Evolutionary conservation across 2,329 filamentous ascomycete species (phyloP).

Genomic region (Spiromastix sp.): DNA sequence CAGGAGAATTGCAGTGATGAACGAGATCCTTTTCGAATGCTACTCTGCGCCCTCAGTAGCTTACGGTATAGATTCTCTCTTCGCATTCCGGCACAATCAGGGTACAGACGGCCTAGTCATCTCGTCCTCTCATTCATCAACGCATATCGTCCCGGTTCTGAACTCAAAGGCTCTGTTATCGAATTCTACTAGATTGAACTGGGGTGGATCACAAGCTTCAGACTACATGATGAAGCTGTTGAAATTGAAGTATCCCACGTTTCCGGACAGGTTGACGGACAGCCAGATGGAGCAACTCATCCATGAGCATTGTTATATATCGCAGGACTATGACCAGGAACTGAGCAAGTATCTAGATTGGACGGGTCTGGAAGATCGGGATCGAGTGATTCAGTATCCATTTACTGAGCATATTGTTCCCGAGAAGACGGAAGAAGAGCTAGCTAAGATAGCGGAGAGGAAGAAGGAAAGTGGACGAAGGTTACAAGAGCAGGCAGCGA

Average conservation of each 20-base stretch:
- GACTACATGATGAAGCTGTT: constrained; percentile 89
- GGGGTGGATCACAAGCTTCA: constrained; percentile 82
- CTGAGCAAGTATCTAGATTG: constrained; percentile 71
- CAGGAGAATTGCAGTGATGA: constrained; percentile 61
- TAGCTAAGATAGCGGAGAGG: constrained; percentile 80
- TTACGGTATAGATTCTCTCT: constrained; percentile 92
- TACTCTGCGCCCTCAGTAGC: constrained; percentile 83
- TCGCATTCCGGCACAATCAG: constrained; percentile 88
- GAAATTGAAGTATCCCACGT: constrained; percentile 80
- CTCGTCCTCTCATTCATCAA: constrained; percentile 86
- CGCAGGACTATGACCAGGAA: constrained; percentile 71
- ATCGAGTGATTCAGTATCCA: constrained; percentile 83
- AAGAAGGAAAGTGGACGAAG: constrained; percentile 89
- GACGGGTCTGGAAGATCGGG: constrained; percentile 81
- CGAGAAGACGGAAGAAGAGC: constrained; percentile 89
- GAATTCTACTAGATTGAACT: constrained; percentile 83
- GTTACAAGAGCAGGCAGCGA: constrained; percentile 89
- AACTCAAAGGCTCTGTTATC: constrained; percentile 73
- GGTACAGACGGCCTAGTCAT: constrained; percentile 80
- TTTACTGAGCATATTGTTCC: constrained; percentile 83
- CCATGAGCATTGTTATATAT: constrained; percentile 81
- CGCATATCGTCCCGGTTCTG: constrained; percentile 88
- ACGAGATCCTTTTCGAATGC: constrained; percentile 92
- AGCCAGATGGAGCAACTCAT: constrained; percentile 84
- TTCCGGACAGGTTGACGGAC: constrained; percentile 74